Percentiles rank a stretch among this genome's conserved stretches.
Evolutionary conservation across 2,329 filamentous ascomycete species (phyloP).

Genomic region (Ascochyta viciae-villosae): DNA sequence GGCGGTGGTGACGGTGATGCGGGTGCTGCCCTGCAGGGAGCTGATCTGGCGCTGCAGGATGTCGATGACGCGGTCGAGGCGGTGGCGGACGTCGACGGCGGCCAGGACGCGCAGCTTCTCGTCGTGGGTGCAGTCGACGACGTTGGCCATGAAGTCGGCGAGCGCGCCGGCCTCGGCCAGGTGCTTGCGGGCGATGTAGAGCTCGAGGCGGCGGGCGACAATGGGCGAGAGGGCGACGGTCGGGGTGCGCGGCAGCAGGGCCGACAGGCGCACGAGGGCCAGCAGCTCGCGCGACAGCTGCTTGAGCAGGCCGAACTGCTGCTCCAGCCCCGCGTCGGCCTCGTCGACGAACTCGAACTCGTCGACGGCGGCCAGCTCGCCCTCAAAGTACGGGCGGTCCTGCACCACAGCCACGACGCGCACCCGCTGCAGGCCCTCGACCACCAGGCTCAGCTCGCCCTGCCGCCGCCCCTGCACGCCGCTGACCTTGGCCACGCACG

Average conservation of each 20-base stretch:
- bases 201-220: slow-evolving; percentile 83
- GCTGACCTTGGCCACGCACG: slow-evolving; percentile 67
- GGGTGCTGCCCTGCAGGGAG: slow-evolving; percentile 84
- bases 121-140: slow-evolving; percentile 85
- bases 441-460: slow-evolving; percentile 77
- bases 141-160: slow-evolving; percentile 96
- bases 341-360: slow-evolving; percentile 70
- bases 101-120: slow-evolving; percentile 89
- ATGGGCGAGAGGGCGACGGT: slow-evolving; percentile 76
- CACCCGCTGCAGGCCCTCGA: slow-evolving; percentile 84
- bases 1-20: slow-evolving; percentile 78
- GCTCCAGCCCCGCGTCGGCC: slow-evolving; percentile 62
- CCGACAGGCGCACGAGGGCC: slow-evolving; percentile 81
- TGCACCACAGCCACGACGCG: slow-evolving; percentile 75
- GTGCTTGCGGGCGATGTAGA: slow-evolving; percentile 85
- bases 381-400: slow-evolving; percentile 87
- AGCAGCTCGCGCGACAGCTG: slow-evolving; percentile 85
- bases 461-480: slow-evolving; percentile 57
- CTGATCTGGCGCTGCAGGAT: slow-evolving; percentile 83
- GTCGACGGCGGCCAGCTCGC: slow-evolving; percentile 73
- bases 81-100: slow-evolving; percentile 77
- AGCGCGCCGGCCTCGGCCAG: slow-evolving; percentile 81
- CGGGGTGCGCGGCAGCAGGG: slow-evolving; percentile 76
- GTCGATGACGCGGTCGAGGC: slow-evolving; percentile 82
- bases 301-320: slow-evolving; percentile 82